A percentile compares a stretch with the other conserved stretches of the same genome.
These are phyloP conservation scores for Komagataella kurtzmanii DNA, from an alignment of 805 yeast genomes.

Conservation along the genomic window DNA sequence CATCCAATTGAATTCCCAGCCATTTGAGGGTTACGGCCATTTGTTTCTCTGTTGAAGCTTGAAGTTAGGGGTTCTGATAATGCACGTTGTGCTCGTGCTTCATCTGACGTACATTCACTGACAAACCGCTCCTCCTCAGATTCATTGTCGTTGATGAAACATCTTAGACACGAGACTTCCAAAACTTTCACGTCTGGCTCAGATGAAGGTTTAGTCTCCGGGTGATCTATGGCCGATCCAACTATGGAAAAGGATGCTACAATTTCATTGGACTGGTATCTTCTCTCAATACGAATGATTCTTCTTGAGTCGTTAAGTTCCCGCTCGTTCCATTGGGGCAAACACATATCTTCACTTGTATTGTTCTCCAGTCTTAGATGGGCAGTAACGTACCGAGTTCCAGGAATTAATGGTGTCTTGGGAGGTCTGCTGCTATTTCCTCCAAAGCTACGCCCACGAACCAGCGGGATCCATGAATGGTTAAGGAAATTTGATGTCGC, in stretches of 20 bases:
- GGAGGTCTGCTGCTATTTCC: conserved; percentile 43
- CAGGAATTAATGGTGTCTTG: neutral
- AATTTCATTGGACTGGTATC: conserved; percentile 32
- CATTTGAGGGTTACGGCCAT: too few relatives aligned
- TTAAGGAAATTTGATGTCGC: too few relatives aligned
- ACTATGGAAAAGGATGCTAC: conserved; percentile 35
- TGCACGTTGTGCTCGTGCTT: too few relatives aligned
- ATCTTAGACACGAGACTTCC: conserved; percentile 48
- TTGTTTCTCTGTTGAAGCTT: too few relatives aligned
- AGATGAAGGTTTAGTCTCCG: conserved; percentile 24
- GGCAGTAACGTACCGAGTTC: conserved; percentile 27
- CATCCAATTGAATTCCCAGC: too few relatives aligned
- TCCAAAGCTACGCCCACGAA: conserved; percentile 42
- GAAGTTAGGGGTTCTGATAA: too few relatives aligned
- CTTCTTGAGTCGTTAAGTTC: conserved; percentile 40
- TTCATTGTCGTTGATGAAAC: conserved; percentile 8
- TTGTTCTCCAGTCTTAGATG: conserved; percentile 31
- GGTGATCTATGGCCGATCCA: conserved; percentile 36
- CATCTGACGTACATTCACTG: neutral
- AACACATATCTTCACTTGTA: conserved; percentile 29
- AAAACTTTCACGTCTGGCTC: conserved; percentile 20
- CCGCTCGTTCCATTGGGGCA: conserved; percentile 31
- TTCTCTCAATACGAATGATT: conserved; percentile 42
- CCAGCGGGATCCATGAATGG: too few relatives aligned
- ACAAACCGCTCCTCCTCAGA: conserved; percentile 5